A percentile compares a stretch with the other conserved stretches of the same genome.
Evolutionary conservation across 345 rosid genomes (phyloP).

Genomic region (Populus davidiana): DNA sequence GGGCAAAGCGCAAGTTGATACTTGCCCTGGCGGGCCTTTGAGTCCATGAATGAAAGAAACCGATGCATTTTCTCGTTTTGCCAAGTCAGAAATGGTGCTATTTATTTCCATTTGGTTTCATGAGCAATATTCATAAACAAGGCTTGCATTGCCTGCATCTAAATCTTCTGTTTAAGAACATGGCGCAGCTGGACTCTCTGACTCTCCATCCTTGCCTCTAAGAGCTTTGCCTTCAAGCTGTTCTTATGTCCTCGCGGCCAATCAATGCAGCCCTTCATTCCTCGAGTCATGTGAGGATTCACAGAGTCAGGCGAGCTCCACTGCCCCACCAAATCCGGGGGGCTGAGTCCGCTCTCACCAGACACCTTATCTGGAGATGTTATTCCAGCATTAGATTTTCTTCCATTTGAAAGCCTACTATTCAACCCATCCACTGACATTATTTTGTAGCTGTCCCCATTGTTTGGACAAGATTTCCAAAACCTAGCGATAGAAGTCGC

Average conservation of each 20-base stretch:
- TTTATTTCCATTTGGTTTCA: conserved; percentile 11
- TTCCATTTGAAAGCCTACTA: conserved; percentile 67
- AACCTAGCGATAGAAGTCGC: conserved; percentile 68
- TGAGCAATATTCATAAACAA: conserved; percentile 8
- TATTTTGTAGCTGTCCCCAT: conserved; percentile 60
- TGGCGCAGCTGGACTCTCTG: conserved; percentile 83
- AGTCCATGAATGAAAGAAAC: background rate
- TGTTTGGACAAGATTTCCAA: conserved; percentile 66
- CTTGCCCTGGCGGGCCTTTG: background rate
- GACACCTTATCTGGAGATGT: conserved; percentile 63
- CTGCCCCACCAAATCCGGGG: conserved; percentile 53
- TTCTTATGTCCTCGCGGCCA: conserved; percentile 88
- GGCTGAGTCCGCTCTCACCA: conserved; percentile 60
- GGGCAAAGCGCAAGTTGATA: background rate
- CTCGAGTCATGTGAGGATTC: conserved; percentile 61
- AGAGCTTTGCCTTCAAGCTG: conserved; percentile 85
- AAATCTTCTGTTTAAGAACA: conserved; percentile 85
- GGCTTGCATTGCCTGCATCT: conserved; percentile 25
- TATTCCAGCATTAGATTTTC: conserved; percentile 55
- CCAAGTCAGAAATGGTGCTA: no score
- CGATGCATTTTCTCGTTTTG: background rate
- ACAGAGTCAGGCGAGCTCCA: conserved; percentile 85
- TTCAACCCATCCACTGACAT: conserved; percentile 64
- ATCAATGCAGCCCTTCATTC: conserved; percentile 97
- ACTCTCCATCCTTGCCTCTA: conserved; percentile 83